A percentile compares a stretch with the other conserved stretches of the same genome.
Evolutionary conservation across 352 stramenopile genomes (phyloP).

Genomic region (Globisporangium abappressorium): DNA sequence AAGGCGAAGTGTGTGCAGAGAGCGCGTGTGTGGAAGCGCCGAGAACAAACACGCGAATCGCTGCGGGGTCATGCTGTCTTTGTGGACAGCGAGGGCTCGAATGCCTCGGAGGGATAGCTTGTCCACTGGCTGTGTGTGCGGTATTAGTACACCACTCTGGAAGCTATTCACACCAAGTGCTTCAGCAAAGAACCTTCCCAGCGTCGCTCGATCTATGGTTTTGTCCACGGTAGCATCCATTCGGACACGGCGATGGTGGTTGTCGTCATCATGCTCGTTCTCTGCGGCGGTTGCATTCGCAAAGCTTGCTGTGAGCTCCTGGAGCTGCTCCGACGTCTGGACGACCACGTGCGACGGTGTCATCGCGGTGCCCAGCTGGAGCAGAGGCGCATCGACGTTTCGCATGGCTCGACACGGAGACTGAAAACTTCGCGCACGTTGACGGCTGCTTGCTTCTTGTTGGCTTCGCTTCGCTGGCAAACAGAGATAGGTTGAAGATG

Average conservation of each 20-base stretch:
- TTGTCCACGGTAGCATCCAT: neutral
- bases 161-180: neutral
- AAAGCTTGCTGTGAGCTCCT: neutral
- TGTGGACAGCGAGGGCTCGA: neutral
- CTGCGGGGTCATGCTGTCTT: constrained; percentile 3
- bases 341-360: neutral
- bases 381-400: neutral
- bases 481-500: neutral
- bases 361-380: neutral
- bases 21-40: neutral
- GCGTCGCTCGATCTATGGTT: neutral
- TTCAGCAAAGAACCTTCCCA: neutral
- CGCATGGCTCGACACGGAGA: neutral
- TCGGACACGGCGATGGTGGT: neutral
- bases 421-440: neutral
- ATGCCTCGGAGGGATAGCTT: neutral
- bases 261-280: neutral
- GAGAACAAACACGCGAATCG: constrained; percentile 9
- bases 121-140: neutral
- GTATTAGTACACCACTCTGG: neutral
- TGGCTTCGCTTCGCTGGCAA: neutral
- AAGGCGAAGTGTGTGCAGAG: constrained; percentile 1
- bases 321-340: neutral
- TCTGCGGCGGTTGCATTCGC: neutral
- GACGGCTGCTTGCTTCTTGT: neutral